Evolutionary conservation across 2,329 filamentous ascomycete genomes (phyloP).

Genomic region (Ophiostoma populinum): DNA sequence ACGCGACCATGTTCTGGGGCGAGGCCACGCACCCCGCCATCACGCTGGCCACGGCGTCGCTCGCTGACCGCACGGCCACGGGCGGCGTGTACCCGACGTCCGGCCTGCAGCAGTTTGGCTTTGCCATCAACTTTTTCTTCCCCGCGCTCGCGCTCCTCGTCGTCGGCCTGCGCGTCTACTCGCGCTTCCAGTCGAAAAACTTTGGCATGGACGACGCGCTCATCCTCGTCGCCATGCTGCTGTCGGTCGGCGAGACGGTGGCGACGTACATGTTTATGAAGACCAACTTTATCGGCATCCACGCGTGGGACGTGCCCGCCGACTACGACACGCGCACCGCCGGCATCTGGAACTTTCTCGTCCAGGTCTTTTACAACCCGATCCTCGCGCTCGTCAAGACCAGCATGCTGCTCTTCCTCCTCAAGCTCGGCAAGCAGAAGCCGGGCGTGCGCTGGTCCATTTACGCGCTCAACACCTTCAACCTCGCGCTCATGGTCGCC

Average conservation of each 20-base stretch:
- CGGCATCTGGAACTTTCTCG: slow-evolving; percentile 10
- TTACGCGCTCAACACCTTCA: slow-evolving; percentile 16
- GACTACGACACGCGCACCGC: slow-evolving; percentile 4
- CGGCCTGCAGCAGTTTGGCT: slow-evolving; percentile 11
- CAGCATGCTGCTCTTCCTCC: slow-evolving; percentile 18
- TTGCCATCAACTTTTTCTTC: slow-evolving; percentile 15
- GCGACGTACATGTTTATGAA: slow-evolving; percentile 9
- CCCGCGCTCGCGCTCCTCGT: slow-evolving; percentile 13
- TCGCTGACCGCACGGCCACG: not conserved
- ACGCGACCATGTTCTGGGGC: too few species aligned
- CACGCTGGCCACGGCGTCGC: not conserved
- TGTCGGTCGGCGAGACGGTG: slow-evolving; percentile 8
- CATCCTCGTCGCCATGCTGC: slow-evolving; percentile 8
- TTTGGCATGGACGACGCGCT: slow-evolving; percentile 9
- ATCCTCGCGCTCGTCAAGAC: slow-evolving; percentile 18
- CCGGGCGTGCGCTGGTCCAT: slow-evolving; percentile 15
- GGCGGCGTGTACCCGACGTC: slow-evolving; percentile 4
- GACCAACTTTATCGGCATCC: slow-evolving; percentile 11
- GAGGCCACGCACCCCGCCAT: not conserved
- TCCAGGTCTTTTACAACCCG: slow-evolving; percentile 12
- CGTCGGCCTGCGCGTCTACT: slow-evolving; percentile 13
- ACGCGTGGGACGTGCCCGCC: slow-evolving; percentile 6
- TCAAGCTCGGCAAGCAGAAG: slow-evolving; percentile 17
- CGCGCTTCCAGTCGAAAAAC: slow-evolving; percentile 13
- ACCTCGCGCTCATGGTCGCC: slow-evolving; percentile 16